Conservation (phyloP, 2,329 filamentous ascomycete genomes). For the Cladophialophora exuberans region DNA sequence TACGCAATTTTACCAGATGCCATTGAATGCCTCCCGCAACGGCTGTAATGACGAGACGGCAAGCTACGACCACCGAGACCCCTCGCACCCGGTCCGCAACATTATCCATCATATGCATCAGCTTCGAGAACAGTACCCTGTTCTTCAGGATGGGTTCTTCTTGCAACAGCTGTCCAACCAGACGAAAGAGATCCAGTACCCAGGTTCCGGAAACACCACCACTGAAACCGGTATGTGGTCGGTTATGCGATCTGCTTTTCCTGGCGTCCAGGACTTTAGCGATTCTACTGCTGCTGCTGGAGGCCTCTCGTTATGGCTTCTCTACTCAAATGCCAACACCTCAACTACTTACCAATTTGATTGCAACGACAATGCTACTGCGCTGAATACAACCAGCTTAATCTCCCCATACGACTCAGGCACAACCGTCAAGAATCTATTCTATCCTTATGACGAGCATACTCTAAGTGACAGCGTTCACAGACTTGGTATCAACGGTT, state of each 20-base stretch:
- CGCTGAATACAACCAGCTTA: conserved; percentile 46
- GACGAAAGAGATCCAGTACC: conserved; percentile 54
- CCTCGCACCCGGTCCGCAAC: conserved; percentile 63
- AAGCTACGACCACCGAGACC: conserved; percentile 65
- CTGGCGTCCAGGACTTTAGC: conserved; percentile 55
- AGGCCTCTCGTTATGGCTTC: conserved; percentile 48
- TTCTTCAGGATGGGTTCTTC: conserved; percentile 63
- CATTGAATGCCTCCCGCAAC: conserved; percentile 55
- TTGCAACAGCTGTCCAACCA: conserved; percentile 61
- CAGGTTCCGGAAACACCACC: conserved; percentile 55
- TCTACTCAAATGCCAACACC: conserved; percentile 52
- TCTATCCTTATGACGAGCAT: conserved; percentile 63
- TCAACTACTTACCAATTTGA: conserved; percentile 61
- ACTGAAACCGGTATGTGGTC: conserved; percentile 67
- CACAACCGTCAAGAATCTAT: conserved; percentile 64
- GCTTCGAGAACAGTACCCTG: conserved; percentile 59
- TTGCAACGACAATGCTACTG: conserved; percentile 50
- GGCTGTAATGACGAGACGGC: conserved; percentile 55
- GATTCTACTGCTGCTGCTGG: conserved; percentile 34
- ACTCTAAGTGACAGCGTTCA: conserved; percentile 52
- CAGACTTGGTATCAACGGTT: conserved; percentile 53
- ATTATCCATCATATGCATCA: conserved; percentile 66
- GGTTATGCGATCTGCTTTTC: conserved; percentile 55
- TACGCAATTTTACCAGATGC: conserved; percentile 62
- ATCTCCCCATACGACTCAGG: conserved; percentile 59